phyloP scores from a whole-genome alignment of 148 eudicot genomes.

The Rhododendron williamsianum region DNA sequence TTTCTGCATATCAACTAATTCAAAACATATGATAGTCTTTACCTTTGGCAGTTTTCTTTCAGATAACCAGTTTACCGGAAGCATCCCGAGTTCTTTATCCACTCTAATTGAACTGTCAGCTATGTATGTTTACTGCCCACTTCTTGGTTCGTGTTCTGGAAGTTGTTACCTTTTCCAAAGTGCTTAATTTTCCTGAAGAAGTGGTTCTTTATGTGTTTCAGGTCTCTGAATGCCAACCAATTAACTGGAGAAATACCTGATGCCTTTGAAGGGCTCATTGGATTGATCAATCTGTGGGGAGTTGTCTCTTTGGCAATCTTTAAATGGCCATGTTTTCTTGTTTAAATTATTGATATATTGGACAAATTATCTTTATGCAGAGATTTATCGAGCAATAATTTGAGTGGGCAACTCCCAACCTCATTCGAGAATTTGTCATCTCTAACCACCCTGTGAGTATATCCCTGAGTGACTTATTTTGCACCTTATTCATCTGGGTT shows the following conservation, averaged over 20 bases:
- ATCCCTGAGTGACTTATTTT: neutral
- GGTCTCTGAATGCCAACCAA: slow-evolving; percentile 73
- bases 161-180: slow-evolving; percentile 6
- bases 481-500: neutral
- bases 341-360: neutral
- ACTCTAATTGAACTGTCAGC: slow-evolving; percentile 48
- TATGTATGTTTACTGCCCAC: slow-evolving; percentile 40
- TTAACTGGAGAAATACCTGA: slow-evolving; percentile 88
- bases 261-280: slow-evolving; percentile 54
- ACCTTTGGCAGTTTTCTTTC: slow-evolving; percentile 85
- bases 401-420: slow-evolving; percentile 75
- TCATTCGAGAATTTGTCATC: slow-evolving; percentile 56
- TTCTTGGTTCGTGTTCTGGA: neutral
- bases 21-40: slow-evolving; percentile 40
- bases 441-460: slow-evolving; percentile 65
- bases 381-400: slow-evolving; percentile 65
- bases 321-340: neutral
- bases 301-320: slow-evolving; percentile 10
- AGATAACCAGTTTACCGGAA: slow-evolving; percentile 74
- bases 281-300: slow-evolving; percentile 64
- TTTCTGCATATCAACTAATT: neutral
- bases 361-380: slow-evolving; percentile 30
- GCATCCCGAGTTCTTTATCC: slow-evolving; percentile 66
- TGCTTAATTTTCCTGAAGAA: neutral
- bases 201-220: slow-evolving; percentile 24